Percentiles rank a stretch among this genome's conserved stretches.
Conservation (phyloP, 352 stramenopile species). For the Pythium phragmitis region DNA sequence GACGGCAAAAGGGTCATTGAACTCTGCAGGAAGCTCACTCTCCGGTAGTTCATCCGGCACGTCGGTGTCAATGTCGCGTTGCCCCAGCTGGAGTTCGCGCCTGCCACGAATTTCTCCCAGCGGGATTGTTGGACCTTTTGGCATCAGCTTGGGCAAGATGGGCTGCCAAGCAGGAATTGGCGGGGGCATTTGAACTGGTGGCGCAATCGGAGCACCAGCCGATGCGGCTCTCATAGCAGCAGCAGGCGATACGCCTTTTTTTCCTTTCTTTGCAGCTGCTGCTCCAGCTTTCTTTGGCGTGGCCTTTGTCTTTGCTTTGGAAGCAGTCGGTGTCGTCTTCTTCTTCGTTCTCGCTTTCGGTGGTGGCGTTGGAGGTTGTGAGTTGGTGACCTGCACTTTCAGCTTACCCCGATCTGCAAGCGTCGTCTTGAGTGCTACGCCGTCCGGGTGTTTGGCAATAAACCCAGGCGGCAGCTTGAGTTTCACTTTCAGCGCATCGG, state of each 20-base stretch:
- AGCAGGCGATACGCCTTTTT: constrained; percentile 6
- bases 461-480: constrained; percentile 31
- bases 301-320: constrained; percentile 15
- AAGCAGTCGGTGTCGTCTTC: constrained; percentile 15
- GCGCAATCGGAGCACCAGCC: background rate
- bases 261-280: constrained; percentile 7
- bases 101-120: constrained; percentile 56
- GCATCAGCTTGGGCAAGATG: constrained; percentile 60
- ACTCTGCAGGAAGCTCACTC: constrained; percentile 54
- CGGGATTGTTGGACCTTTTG: constrained; percentile 54
- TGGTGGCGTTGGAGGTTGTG: constrained; percentile 35
- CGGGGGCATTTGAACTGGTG: background rate
- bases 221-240: background rate
- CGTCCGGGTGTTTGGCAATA: constrained; percentile 29
- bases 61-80: constrained; percentile 25
- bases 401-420: constrained; percentile 30
- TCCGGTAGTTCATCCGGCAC: constrained; percentile 57
- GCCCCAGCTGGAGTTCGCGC: constrained; percentile 53
- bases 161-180: constrained; percentile 18
- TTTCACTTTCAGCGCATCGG: constrained; percentile 29
- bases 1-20: constrained; percentile 66
- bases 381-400: constrained; percentile 47
- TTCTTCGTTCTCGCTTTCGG: constrained; percentile 18
- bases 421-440: constrained; percentile 15
- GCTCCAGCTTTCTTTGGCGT: constrained; percentile 5